These are phyloP conservation scores for Aspergillus japonicus DNA, from an alignment of 2,329 filamentous ascomycete species.

Conservation along the genomic window DNA sequence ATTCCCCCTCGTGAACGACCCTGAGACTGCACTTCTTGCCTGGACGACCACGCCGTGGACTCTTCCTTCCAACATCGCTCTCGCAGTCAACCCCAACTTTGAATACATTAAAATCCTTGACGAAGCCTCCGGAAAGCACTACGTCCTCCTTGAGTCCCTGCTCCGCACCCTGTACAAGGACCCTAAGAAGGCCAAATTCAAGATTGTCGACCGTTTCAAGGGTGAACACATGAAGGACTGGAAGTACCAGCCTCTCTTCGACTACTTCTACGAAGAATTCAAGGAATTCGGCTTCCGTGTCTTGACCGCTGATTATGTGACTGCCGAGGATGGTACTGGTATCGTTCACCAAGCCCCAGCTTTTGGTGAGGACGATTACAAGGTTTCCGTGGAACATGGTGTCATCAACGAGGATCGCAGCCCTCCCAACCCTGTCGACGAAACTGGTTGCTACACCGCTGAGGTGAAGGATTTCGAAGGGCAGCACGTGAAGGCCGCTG, in stretches of 20 bases:
- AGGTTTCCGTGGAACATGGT: slow-evolving; percentile 71
- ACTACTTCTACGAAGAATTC: slow-evolving; percentile 87
- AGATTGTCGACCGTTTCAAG: slow-evolving; percentile 73
- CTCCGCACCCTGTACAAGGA: slow-evolving; percentile 87
- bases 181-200: slow-evolving; percentile 91
- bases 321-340: slow-evolving; percentile 84
- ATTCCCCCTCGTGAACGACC: slow-evolving; percentile 78
- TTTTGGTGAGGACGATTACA: slow-evolving; percentile 96
- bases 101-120: slow-evolving; percentile 87
- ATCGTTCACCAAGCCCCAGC: slow-evolving; percentile 92
- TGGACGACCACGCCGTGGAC: slow-evolving; percentile 94
- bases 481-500: slow-evolving; percentile 85
- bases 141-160: slow-evolving; percentile 78
- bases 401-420: slow-evolving; percentile 73
- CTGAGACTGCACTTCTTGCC: slow-evolving; percentile 71
- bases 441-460: slow-evolving; percentile 73
- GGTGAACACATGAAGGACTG: slow-evolving; percentile 84
- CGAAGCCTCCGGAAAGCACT: slow-evolving; percentile 76
- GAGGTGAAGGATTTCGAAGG: slow-evolving; percentile 79
- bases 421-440: slow-evolving; percentile 90
- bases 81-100: slow-evolving; percentile 77
- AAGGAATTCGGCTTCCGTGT: slow-evolving; percentile 81
- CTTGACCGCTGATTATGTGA: slow-evolving; percentile 81
- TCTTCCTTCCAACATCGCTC: slow-evolving; percentile 73
- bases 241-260: slow-evolving; percentile 85